A percentile compares a stretch with the other conserved stretches of the same genome.
Evolutionary conservation across 2,329 filamentous ascomycete species (phyloP).

Genomic region (Fusarium floridanum): DNA sequence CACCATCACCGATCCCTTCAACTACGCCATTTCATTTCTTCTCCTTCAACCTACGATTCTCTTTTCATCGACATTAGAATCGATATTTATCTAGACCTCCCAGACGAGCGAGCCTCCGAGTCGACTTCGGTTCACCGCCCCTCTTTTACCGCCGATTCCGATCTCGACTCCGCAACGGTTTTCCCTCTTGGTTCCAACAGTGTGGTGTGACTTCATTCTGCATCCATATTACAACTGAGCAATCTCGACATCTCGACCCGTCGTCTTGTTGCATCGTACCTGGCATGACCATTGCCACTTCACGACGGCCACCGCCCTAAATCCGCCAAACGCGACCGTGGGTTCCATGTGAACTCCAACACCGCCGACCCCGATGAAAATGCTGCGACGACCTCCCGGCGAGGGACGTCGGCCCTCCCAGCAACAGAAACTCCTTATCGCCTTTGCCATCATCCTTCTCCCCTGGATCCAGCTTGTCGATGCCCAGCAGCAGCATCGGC

Average conservation of each 20-base stretch:
- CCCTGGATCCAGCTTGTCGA: conserved; percentile 68
- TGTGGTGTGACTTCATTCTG: conserved; percentile 45
- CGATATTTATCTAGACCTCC: neutral
- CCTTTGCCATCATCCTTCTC: conserved; percentile 70
- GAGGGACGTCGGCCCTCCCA: conserved; percentile 64
- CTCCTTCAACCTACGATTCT: neutral
- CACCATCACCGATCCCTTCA: conserved; percentile 9
- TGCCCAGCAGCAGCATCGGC: conserved; percentile 73
- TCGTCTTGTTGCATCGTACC: conserved; percentile 1
- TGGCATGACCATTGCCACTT: conserved; percentile 39
- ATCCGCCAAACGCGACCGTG: conserved; percentile 12
- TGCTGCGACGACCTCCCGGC: conserved; percentile 75
- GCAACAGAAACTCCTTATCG: conserved; percentile 63
- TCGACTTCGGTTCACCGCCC: conserved; percentile 5
- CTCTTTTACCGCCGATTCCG: conserved; percentile 23
- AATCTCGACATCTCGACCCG: conserved; percentile 7
- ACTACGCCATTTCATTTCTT: neutral
- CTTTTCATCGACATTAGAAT: conserved; percentile 5
- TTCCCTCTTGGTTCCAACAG: conserved; percentile 11
- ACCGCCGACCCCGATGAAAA: conserved; percentile 49
- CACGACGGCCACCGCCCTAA: conserved; percentile 28
- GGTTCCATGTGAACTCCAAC: conserved; percentile 45
- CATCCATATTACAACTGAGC: conserved; percentile 21
- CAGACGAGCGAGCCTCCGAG: neutral
- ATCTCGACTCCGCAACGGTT: conserved; percentile 35